phyloP scores from a whole-genome alignment of 2,329 filamentous ascomycete species.

The Eurotiales sp. region DNA sequence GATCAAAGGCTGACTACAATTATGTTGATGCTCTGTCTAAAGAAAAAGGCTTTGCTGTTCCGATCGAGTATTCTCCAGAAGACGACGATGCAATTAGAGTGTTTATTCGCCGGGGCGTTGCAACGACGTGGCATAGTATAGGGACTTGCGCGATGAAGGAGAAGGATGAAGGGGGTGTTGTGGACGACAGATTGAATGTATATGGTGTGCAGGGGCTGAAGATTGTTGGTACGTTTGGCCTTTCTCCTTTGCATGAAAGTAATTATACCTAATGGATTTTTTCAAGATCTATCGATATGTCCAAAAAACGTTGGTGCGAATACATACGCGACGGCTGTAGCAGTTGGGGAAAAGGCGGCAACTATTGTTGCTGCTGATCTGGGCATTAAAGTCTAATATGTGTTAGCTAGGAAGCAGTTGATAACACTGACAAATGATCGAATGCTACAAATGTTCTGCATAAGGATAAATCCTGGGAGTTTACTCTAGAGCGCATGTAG shows the following conservation, averaged over 20 bases:
- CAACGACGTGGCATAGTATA: slow-evolving; percentile 19
- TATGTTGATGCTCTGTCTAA: background rate
- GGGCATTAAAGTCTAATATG: slow-evolving; percentile 11
- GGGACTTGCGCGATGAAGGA: slow-evolving; percentile 4
- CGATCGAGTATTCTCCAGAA: background rate
- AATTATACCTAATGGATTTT: background rate
- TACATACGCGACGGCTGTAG: slow-evolving; percentile 44
- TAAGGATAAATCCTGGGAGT: too few relatives aligned
- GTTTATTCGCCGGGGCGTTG: slow-evolving; percentile 11
- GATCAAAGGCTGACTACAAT: background rate
- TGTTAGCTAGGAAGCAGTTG: too few relatives aligned
- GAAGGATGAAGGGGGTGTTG: slow-evolving; percentile 13
- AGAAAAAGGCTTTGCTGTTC: background rate
- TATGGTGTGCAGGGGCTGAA: slow-evolving; percentile 19
- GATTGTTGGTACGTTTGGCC: slow-evolving; percentile 23
- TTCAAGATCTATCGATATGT: slow-evolving; percentile 24
- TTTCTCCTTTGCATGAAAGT: slow-evolving; percentile 9
- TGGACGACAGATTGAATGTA: slow-evolving; percentile 16
- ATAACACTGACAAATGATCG: too few relatives aligned
- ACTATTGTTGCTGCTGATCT: slow-evolving; percentile 29
- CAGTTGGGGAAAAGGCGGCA: slow-evolving; percentile 44
- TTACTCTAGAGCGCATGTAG: too few relatives aligned
- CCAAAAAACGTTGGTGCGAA: slow-evolving; percentile 40
- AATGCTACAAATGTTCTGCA: too few relatives aligned
- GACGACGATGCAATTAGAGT: slow-evolving; percentile 12